These are phyloP conservation scores for Sphaerulina musiva DNA, from an alignment of 2,329 filamentous ascomycete species.

Conservation along the genomic window DNA sequence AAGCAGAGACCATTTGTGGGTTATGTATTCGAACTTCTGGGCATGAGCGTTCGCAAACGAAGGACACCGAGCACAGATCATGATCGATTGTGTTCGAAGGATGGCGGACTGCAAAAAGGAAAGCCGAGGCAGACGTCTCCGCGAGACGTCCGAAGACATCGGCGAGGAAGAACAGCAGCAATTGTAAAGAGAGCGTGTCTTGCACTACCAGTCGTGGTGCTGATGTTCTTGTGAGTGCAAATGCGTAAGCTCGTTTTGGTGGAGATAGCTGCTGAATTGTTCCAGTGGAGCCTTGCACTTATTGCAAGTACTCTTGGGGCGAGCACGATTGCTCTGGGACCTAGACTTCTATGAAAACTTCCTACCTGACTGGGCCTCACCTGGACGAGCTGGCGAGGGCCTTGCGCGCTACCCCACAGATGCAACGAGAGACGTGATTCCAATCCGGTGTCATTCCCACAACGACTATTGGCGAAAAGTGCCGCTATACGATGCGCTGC, in stretches of 20 bases:
- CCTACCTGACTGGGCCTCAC: conserved; percentile 39
- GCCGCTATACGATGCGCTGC: conserved; percentile 56
- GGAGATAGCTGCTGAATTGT: conserved; percentile 5
- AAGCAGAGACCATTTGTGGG: conserved; percentile 2
- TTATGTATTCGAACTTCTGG: conserved; percentile 3
- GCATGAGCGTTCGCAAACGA: conserved; percentile 6
- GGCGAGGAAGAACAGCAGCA: conserved; percentile 7
- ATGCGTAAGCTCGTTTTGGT: neutral
- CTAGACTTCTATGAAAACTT: conserved; percentile 28
- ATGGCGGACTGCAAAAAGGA: conserved; percentile 13
- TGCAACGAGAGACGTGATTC: conserved; percentile 40
- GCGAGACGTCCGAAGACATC: conserved; percentile 12
- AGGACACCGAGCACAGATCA: conserved; percentile 1
- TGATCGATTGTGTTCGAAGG: conserved; percentile 9
- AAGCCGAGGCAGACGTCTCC: conserved; percentile 7
- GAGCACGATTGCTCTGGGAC: conserved; percentile 36
- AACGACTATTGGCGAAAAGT: conserved; percentile 64
- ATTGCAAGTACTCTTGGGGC: conserved; percentile 35
- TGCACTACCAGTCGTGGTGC: conserved; percentile 9
- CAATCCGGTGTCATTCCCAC: conserved; percentile 59
- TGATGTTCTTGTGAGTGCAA: conserved; percentile 20
- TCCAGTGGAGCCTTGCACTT: conserved; percentile 40
- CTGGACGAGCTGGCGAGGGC: conserved; percentile 33
- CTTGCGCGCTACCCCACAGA: conserved; percentile 36
- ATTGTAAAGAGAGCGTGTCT: conserved; percentile 11